Conservation (phyloP, 192 early-diverging fungal species). For the Borealophlyctis nickersoniae region DNA sequence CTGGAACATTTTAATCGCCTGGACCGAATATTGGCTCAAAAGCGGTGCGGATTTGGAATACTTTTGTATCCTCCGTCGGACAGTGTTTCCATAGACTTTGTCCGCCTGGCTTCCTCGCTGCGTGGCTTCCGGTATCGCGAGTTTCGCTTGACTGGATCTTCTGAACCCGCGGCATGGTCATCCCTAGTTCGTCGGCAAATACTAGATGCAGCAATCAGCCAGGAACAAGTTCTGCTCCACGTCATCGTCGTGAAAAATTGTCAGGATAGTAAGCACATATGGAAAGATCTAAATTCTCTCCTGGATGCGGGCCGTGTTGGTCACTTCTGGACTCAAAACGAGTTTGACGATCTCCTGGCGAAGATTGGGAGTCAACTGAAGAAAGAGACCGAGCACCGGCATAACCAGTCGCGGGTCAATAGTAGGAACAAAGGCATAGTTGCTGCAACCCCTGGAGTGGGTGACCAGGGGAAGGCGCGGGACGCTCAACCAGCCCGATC, state of each 20-base stretch:
- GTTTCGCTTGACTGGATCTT: background rate
- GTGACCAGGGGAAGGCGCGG: background rate
- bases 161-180: background rate
- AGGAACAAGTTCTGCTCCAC: background rate
- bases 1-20: no score
- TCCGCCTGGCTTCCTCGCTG: background rate
- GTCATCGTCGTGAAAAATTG: background rate
- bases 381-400: background rate
- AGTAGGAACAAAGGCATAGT: no score
- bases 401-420: no score
- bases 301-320: background rate
- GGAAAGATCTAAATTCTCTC: conserved; percentile 3
- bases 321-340: conserved; percentile 3
- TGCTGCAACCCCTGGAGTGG: no score
- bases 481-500: background rate
- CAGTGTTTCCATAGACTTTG: conserved; percentile 1
- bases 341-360: conserved; percentile 12
- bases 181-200: conserved; percentile 1
- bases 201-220: background rate
- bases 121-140: background rate
- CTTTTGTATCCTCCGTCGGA: background rate
- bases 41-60: background rate
- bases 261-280: background rate
- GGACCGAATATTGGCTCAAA: conserved; percentile 7
- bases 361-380: background rate